Evolutionary conservation across 441 rosid species (phyloP), one percentile per base, ranked within the genome.

Genomic region (Macaranga tanarius): DNA sequence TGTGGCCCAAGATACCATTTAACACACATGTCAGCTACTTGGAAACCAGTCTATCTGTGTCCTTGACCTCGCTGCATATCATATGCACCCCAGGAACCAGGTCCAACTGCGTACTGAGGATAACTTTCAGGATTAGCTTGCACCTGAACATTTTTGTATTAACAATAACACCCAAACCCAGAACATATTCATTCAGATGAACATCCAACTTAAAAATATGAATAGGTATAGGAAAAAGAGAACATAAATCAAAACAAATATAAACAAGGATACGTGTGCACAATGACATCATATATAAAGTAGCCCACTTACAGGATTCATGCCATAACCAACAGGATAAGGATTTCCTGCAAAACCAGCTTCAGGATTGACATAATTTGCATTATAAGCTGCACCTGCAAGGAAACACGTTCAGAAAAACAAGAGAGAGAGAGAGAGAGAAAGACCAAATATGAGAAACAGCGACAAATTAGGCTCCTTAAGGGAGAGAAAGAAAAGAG

Each of bases 11-110:
- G 80, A 70, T 80, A 82, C 86, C 80, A 62, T 73, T 69, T 79
- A 67, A 66, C 73, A 79, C 56, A 73, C 65, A 77, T 79, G 78
- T 74, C 73, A 70, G 68, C 74, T 73, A 61, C 61, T 55, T 42
- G 74, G 71, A 71, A 74, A 72, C 54, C 70, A 61, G 69, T 80
- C 84, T 88, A 91, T 82, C 87, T 71, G 80, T 85, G 95, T 58
- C 97, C 93, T 75, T 86, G 95, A 72, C 87, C 82, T 76, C 88
- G 87, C 72, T 89, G 92, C 79, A 78, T 74, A 76, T 91, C 92
- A 77, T 86, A 88, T 70, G 78, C 84, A 73, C 86, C 90, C 95
- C 86, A 88, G 64, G 90, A 76, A 77, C 81, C 86, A 75, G 85
- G 84, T 76, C 77, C 90, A 45, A 77, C 86, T 83, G 91, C 99